A percentile compares a stretch with the other conserved stretches of the same genome.
Conservation (phyloP, 257 asterid genomes). For the Dorcoceras hygrometricum region DNA sequence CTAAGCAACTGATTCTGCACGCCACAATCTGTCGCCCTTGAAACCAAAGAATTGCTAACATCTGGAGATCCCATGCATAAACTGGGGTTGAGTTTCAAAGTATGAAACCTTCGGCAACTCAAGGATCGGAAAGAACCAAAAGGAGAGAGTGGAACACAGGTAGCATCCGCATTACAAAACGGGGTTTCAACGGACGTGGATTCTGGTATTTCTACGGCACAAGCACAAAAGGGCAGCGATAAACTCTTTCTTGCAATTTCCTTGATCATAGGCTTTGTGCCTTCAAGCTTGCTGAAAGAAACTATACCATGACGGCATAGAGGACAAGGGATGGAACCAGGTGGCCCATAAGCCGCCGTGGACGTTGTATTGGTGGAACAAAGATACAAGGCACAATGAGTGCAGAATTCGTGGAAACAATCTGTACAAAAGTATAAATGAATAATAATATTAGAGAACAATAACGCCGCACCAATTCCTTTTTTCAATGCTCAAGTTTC, state of each 20-base stretch:
- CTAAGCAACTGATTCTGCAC: conserved; percentile 34
- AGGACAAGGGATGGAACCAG: conserved; percentile 82
- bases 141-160: conserved; percentile 44
- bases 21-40: conserved; percentile 30
- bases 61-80: conserved; percentile 56
- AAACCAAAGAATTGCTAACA: conserved; percentile 40
- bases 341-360: conserved; percentile 46
- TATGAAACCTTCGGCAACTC: conserved; percentile 50
- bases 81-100: conserved; percentile 44
- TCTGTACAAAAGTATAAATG: conserved; percentile 35
- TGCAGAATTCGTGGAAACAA: conserved; percentile 85
- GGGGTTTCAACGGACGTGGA: conserved; percentile 49
- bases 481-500: not conserved
- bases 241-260: conserved; percentile 49
- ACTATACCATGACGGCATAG: conserved; percentile 82
- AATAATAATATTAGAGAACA: not conserved
- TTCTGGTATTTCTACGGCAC: conserved; percentile 50
- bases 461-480: not conserved
- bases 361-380: conserved; percentile 66
- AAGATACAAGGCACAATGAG: conserved; percentile 69
- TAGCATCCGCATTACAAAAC: conserved; percentile 54
- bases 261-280: conserved; percentile 44
- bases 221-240: conserved; percentile 62
- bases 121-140: conserved; percentile 47
- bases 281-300: conserved; percentile 57